Base-by-base conservation (phyloP, 2,329 filamentous ascomycete genomes). In the Fusarium sp. region DNA sequence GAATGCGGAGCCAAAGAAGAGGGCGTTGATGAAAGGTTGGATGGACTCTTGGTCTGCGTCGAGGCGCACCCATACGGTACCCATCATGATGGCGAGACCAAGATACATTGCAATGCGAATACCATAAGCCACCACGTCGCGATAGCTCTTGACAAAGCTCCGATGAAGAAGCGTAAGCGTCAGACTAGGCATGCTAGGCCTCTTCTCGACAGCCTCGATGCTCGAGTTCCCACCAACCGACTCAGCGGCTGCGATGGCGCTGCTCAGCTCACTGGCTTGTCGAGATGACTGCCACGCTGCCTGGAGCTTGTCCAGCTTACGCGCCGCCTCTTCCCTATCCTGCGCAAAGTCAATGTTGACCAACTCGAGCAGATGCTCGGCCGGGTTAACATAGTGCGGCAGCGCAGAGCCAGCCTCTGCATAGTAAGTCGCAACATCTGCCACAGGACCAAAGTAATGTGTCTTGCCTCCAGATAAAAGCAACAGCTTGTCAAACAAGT, bases 61-160 rank as follows among this genome's bases (percentile, higher is more conserved):
- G 4, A 97, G 86, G 7, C 94, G 90, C 16, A 97, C 84, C 92
- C 94, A 97, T 14, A 97, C 93, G 0, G 95, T 97, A 6, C 95
- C 94, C 92, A 96, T 95, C 89, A 97, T 92, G 76, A 97, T 90
- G 1, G 94, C 94, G 18, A 97, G 87, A 1, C 90, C 90, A 25
- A 78, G 73, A 82, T 97, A 97, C 94, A 97, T 97, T 45, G 89
- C 92, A 48, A 97, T 87, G 5, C 95, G 90, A 75, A 97, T 94
- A 0, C 93, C 93, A 78, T 97, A 97, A 0, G 92, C 94, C 61
- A 97, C 90, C 8, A 97, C 88, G 80, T 97, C 95, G 30, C 95
- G 91, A 81, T 95, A 94, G 56, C 91, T 93, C 84, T 97, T 97
- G 82, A 97, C 91, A 79, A 94, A 95, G 16, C 91, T 91, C 32